phyloP scores from a whole-genome alignment of 2,329 filamentous ascomycete genomes.

The Bertia moriformis region DNA sequence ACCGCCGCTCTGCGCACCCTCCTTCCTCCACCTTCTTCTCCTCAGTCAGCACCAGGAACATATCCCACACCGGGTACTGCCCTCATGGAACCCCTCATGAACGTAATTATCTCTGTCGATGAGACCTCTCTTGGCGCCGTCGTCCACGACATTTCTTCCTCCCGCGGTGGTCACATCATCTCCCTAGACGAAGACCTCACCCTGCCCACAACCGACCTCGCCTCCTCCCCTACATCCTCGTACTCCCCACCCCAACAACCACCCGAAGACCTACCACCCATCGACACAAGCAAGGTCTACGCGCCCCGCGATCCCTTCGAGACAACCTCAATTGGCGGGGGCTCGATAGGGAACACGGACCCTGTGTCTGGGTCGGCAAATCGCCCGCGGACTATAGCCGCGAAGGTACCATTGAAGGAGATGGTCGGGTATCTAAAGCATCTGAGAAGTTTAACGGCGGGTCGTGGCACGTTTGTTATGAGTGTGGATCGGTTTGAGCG shows the following conservation, averaged over 20 bases:
- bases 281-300: constrained; percentile 48
- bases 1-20: constrained; percentile 36
- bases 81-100: constrained; percentile 64
- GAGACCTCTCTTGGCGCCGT: constrained; percentile 51
- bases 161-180: constrained; percentile 52
- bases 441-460: constrained; percentile 52
- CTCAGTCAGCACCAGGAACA: too few relatives aligned
- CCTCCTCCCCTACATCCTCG: background rate
- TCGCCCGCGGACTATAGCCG: constrained; percentile 41
- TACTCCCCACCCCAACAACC: too few relatives aligned
- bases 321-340: constrained; percentile 6
- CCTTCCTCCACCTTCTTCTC: constrained; percentile 10
- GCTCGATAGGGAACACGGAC: too few relatives aligned
- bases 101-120: constrained; percentile 52
- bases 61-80: constrained; percentile 21
- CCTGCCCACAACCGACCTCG: constrained; percentile 6
- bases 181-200: constrained; percentile 24
- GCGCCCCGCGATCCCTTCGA: constrained; percentile 52
- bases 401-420: constrained; percentile 57
- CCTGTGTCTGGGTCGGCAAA: constrained; percentile 11
- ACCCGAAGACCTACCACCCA: constrained; percentile 9
- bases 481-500: constrained; percentile 57
- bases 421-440: constrained; percentile 68
- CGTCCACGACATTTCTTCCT: constrained; percentile 55
- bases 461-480: constrained; percentile 63